Base-by-base conservation (phyloP, 2,329 filamentous ascomycete genomes). In the Phialophora verrucosa region DNA sequence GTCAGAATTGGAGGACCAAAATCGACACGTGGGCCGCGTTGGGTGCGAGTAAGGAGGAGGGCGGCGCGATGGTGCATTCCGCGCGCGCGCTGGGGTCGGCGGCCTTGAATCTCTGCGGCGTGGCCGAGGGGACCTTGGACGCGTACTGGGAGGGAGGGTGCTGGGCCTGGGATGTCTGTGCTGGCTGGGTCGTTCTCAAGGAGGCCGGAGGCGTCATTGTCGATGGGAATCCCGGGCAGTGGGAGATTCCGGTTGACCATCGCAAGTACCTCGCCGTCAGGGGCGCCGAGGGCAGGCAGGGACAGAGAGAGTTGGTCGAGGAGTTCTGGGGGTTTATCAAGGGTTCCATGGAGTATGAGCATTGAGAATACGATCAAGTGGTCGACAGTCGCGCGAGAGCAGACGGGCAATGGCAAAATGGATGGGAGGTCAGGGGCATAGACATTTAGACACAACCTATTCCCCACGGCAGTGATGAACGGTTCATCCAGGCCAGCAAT, bases 141-240 rank as follows among this genome's bases (percentile, higher is more conserved):
- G 72, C 85, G n/a, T 88, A 88, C 67, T 89, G 87, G 87, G 87
- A 89, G 72, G 85, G 84, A 2, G 87, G 87, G 0, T 88, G 85
- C 72, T 89, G 86, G 86, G 85, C 85, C 7, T 89, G 87, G 87
- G 87, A 89, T 79, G 86, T 89, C 10, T 88, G 85, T 72, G 87
- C 87, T 4, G 87, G 83, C 0, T 88, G 86, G 87, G 82, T 87
- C 2, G 83, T 89, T 59, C 72, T 89, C 50, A 80, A 79, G 27
- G 87, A 89, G 75, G 85, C 87, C 1, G 87, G 86, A 0, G 87
- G 87, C 0, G 79, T 83, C 25, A 80, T 89, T 65, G 85, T 84
- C 12, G 86, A 87, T 73, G 85, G 83, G 1, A 87, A 87, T 71
- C 59, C 59, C 3, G 67, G 69, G 0, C 3, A 3, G 14, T 88